phyloP scores from a whole-genome alignment of 192 early-diverging fungal species.

The Gigaspora rosea region DNA sequence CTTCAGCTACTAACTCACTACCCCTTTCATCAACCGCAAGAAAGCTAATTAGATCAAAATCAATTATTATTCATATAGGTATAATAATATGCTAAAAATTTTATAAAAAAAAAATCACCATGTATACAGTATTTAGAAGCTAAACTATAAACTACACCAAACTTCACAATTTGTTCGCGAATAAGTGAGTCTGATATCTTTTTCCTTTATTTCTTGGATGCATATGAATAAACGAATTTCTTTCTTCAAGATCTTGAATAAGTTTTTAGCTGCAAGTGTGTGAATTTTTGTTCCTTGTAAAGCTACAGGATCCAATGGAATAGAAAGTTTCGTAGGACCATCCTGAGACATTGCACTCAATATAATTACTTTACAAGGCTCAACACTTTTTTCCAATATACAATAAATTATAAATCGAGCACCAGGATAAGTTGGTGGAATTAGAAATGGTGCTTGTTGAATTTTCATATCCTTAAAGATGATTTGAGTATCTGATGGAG shows the following conservation, averaged over 20 bases:
- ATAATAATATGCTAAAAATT: background rate
- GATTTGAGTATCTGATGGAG: too few species aligned
- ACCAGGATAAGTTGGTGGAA: constrained; percentile 16
- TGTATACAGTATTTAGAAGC: constrained; percentile 21
- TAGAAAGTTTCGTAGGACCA: too few species aligned
- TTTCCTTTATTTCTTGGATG: too few species aligned
- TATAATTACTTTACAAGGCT: too few species aligned
- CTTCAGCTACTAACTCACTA: background rate
- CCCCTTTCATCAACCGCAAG: constrained; percentile 6
- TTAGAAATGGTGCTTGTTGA: constrained; percentile 10
- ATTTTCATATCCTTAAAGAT: background rate
- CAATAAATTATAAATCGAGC: constrained; percentile 18
- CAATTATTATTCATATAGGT: background rate
- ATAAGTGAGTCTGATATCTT: background rate
- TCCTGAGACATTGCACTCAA: too few species aligned
- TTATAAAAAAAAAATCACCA: constrained; percentile 16
- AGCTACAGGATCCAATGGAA: too few species aligned
- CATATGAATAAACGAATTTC: too few species aligned
- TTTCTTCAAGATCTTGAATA: too few species aligned
- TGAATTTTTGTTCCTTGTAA: too few species aligned
- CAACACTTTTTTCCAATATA: background rate
- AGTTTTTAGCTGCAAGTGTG: too few species aligned
- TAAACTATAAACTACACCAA: constrained; percentile 3
- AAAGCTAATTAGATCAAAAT: background rate
- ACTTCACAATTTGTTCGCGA: background rate